Evolutionary conservation across 208 protist genomes (phyloP).

Genomic region (Acanthamoeba lenticulata): DNA sequence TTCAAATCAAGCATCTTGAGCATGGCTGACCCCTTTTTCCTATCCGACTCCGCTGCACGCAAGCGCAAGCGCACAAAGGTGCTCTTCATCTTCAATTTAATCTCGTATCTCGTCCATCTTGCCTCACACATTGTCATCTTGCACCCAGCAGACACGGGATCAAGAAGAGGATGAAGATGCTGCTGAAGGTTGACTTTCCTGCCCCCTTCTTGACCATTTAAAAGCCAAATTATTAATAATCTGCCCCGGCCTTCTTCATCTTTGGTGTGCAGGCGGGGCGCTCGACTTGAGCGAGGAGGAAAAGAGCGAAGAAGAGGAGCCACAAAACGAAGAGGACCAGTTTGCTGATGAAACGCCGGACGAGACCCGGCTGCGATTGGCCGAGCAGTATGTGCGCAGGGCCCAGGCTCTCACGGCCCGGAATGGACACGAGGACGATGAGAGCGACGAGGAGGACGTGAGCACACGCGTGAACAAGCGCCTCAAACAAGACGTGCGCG

Average conservation of each 20-base stretch:
- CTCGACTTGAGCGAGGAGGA: conserved; percentile 8
- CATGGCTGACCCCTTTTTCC: conserved; percentile 49
- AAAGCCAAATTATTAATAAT: too few relatives aligned
- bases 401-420: not conserved
- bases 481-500: conserved; percentile 34
- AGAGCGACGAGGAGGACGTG: not conserved
- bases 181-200: not conserved
- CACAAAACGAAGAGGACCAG: not conserved
- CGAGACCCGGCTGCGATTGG: conserved; percentile 5
- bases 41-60: not conserved
- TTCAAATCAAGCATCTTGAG: not conserved
- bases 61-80: conserved; percentile 16
- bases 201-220: not conserved
- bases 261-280: not conserved
- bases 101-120: not conserved
- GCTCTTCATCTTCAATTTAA: not conserved
- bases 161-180: not conserved
- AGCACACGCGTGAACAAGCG: not conserved
- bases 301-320: not conserved
- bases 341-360: conserved; percentile 54
- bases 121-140: not conserved
- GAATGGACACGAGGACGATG: not conserved
- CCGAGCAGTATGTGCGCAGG: conserved; percentile 12
- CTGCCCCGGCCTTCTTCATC: too few relatives aligned
- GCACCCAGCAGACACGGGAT: not conserved